Conservation (phyloP, 176 grass and related monocot genomes). For the maize (Zea mays) region Zm-B73-REFERENCE-NAM-5.0 NC_050098.1:230870501-230871000, state of each 20-base stretch:
- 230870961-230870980: background rate
- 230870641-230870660: slow-evolving; percentile 87
- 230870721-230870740: slow-evolving; percentile 19
- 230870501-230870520: slow-evolving; percentile 44
- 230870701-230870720: slow-evolving; percentile 46
- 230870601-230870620: slow-evolving; percentile 85
- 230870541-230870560: slow-evolving; percentile 54
- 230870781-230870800: background rate
- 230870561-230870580: slow-evolving; percentile 54
- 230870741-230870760: background rate
- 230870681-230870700: slow-evolving; percentile 66
- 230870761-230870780: slow-evolving; percentile 5
- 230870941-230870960: background rate
- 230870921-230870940: background rate
- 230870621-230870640: slow-evolving; percentile 81
- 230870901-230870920: background rate
- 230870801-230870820: background rate
- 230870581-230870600: slow-evolving; percentile 89
- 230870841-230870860: background rate
- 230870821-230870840: background rate
- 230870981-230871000: background rate
- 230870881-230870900: background rate
- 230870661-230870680: slow-evolving; percentile 73
- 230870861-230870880: background rate
- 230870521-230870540: slow-evolving; percentile 53